Base-by-base conservation (phyloP, 208 protist species). In the Acanthamoeba culbertsoni region DNA sequence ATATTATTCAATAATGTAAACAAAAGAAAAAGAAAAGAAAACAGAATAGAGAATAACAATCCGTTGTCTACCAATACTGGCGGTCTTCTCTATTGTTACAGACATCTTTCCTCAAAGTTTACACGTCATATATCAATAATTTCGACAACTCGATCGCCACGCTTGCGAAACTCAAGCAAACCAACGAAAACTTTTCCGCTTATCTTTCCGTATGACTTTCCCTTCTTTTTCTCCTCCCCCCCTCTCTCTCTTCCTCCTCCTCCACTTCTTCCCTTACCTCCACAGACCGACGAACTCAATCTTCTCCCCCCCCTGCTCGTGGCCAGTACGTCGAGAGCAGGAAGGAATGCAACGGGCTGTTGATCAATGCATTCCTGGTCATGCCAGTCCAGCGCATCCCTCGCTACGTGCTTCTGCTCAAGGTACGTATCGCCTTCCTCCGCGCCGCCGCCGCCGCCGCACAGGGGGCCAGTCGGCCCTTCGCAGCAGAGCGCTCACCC, bases 361-460 rank as follows among this genome's bases (percentile, higher is more conserved):
- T 46, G 10, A 40, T 89, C 45, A 89, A 89, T 46, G 59, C 82
- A 18, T 89, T 89, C 31, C 51, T 89, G 14, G 42, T 89, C 20
- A 89, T 89, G 82, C 82, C 82, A 18, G 82, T 89, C 7, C 82
- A 89, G 37, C 82, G 82, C 28, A 89, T 89, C 20, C 82, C 82
- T 42, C 82, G 82, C 46, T 89, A 89, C 16, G 82, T 68, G 31
- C 55, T 89, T 7, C 55, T 89, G 18, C 55, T 89, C 31, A 59
- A 65, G 82, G 82, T 89, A 89, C 51, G 12, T n/a, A n/a, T n/a
- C n/a, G n/a, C n/a, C n/a, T n/a, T n/a, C n/a, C n/a, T n/a, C n/a
- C n/a, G n/a, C n/a, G n/a, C n/a, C n/a, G n/a, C n/a, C n/a, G n/a
- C n/a, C n/a, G n/a, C n/a, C n/a, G n/a, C n/a, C n/a, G n/a, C n/a